phyloP scores from a whole-genome alignment of 2,329 filamentous ascomycete species.

The Fusarium tanahbumbuense region DNA sequence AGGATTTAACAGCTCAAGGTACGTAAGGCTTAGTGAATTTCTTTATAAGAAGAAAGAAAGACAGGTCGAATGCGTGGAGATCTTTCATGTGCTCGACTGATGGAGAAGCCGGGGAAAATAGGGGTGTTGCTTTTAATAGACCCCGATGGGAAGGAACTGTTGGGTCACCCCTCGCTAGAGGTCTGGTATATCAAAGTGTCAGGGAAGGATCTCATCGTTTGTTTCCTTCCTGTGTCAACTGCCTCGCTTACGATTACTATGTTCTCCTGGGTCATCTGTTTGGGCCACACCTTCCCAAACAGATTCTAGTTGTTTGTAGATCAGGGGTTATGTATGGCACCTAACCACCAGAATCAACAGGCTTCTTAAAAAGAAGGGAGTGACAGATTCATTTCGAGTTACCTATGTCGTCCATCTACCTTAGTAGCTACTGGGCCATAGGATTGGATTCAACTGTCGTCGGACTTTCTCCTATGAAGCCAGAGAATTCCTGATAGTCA shows the following conservation, averaged over 20 bases:
- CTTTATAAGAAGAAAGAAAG: conserved; percentile 9
- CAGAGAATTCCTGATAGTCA: neutral
- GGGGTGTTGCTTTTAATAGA: conserved; percentile 18
- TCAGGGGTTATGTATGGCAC: conserved; percentile 10
- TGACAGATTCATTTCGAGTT: neutral
- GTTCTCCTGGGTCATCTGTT: conserved; percentile 1
- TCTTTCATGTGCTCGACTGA: conserved; percentile 6
- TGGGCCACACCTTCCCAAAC: conserved; percentile 17
- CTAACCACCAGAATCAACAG: neutral
- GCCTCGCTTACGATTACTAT: conserved; percentile 12
- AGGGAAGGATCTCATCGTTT: conserved; percentile 2
- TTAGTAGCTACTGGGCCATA: neutral
- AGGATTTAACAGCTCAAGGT: conserved; percentile 19
- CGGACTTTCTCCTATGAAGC: neutral
- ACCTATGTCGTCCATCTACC: neutral
- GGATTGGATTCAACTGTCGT: neutral
- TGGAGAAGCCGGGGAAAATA: conserved; percentile 5
- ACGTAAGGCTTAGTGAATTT: conserved; percentile 28
- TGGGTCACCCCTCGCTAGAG: neutral
- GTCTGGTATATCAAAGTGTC: neutral
- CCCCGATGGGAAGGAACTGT: neutral
- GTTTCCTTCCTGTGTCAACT: conserved; percentile 17
- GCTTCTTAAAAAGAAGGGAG: neutral
- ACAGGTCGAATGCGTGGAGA: conserved; percentile 4
- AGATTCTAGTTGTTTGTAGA: conserved; percentile 17